These are phyloP conservation scores for Erythrobasidium yunnanense DNA, from an alignment of 768 basidiomycete genomes.

Conservation along the genomic window DNA sequence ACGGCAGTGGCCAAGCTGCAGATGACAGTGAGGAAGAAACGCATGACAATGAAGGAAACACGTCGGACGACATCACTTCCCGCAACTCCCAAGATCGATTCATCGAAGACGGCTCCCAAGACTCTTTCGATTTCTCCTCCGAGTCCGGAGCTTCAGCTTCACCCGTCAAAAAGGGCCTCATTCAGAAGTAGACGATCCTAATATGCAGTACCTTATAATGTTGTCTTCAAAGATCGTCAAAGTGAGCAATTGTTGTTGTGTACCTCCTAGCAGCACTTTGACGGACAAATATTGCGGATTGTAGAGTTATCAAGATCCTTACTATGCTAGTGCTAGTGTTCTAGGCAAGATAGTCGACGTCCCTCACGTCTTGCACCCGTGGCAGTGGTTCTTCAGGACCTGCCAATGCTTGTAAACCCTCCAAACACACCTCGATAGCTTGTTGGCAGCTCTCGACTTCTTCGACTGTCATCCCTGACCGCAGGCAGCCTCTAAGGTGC, in stretches of 20 bases:
- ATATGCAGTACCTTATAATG: too few relatives aligned
- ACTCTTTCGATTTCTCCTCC: background rate
- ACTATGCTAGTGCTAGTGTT: too few relatives aligned
- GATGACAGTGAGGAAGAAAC: conserved; percentile 7
- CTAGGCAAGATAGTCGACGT: conserved; percentile 13
- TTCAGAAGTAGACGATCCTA: too few relatives aligned
- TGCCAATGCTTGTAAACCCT: conserved; percentile 15
- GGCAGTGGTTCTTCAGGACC: conserved; percentile 25
- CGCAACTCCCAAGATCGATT: background rate
- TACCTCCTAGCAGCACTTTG: background rate
- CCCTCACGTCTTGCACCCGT: conserved; percentile 28
- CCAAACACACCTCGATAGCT: conserved; percentile 24
- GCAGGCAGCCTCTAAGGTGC: conserved; percentile 33
- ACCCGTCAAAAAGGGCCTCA: too few relatives aligned
- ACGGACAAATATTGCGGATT: background rate
- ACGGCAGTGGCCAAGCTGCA: background rate
- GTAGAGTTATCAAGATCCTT: too few relatives aligned
- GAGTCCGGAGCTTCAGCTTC: background rate
- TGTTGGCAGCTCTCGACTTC: conserved; percentile 31
- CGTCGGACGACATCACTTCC: too few relatives aligned
- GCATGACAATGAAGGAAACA: too few relatives aligned
- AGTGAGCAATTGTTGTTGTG: background rate
- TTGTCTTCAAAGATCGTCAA: too few relatives aligned
- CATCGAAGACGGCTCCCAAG: background rate
- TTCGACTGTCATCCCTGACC: conserved; percentile 28